These are phyloP conservation scores for Ustilago cynodontis DNA, from an alignment of 1,284 basidiomycete species.

Conservation along the genomic window DNA sequence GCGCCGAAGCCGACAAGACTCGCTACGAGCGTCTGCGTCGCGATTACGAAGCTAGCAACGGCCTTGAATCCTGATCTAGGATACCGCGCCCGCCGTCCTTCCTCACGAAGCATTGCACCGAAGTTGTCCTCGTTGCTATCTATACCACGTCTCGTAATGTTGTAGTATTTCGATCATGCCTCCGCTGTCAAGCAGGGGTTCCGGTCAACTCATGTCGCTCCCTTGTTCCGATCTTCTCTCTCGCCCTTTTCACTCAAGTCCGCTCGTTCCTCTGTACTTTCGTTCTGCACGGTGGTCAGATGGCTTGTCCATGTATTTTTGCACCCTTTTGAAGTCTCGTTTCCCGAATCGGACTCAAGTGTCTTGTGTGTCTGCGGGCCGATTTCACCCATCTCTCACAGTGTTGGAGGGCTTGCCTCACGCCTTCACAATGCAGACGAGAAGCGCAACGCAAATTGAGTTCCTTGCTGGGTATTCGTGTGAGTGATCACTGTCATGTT, in stretches of 20 bases:
- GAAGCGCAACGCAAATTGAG: not conserved
- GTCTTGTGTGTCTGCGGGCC: not conserved
- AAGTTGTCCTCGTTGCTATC: slow-evolving; percentile 12
- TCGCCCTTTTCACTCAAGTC: slow-evolving; percentile 1
- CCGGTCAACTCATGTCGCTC: not conserved
- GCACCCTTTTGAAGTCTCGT: not conserved
- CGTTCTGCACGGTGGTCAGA: not conserved
- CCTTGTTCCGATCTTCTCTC: slow-evolving; percentile 15
- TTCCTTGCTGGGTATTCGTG: no score
- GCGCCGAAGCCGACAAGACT: slow-evolving; percentile 64
- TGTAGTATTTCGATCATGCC: slow-evolving; percentile 21
- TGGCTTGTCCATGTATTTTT: slow-evolving; percentile 20
- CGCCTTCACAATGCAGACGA: not conserved
- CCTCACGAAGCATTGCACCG: slow-evolving; percentile 7
- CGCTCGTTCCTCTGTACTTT: slow-evolving; percentile 1
- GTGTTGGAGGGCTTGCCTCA: not conserved
- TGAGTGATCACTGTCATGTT: no score
- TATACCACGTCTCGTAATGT: slow-evolving; percentile 36
- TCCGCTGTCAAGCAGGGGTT: slow-evolving; percentile 3
- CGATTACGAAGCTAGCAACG: slow-evolving; percentile 58
- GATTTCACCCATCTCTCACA: not conserved
- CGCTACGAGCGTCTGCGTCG: slow-evolving; percentile 62
- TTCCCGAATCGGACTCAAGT: not conserved
- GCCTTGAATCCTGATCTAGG: slow-evolving; percentile 27
- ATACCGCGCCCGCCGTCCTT: not conserved